These are phyloP conservation scores for Cryptosporidium sp. DNA, from an alignment of 169 alveolate genomes.

Conservation along the genomic window DNA sequence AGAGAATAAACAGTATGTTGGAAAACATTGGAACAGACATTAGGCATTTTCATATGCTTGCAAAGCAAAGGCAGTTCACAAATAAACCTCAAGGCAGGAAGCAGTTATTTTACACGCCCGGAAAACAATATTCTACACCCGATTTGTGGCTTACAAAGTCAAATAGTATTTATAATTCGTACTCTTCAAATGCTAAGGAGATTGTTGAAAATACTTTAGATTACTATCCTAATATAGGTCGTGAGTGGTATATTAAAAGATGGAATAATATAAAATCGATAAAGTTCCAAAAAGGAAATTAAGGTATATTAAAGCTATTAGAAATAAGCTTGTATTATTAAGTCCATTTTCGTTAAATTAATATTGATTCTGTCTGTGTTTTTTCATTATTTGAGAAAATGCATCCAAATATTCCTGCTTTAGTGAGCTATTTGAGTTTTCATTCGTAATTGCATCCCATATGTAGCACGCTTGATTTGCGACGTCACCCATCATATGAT, in stretches of 20 bases:
- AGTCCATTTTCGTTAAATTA: not conserved
- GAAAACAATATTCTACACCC: constrained; percentile 49
- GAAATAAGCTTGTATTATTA: not conserved
- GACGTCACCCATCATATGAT: constrained; percentile 24
- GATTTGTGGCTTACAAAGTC: constrained; percentile 71
- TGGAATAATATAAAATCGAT: constrained; percentile 58
- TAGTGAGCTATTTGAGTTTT: not conserved
- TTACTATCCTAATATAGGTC: constrained; percentile 55
- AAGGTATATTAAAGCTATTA: not conserved
- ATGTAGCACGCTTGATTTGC: constrained; percentile 62
- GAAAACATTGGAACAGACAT: constrained; percentile 51
- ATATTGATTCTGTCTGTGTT: not conserved
- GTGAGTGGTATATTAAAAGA: constrained; percentile 60
- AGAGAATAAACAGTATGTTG: constrained; percentile 34
- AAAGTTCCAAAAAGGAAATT: constrained; percentile 22
- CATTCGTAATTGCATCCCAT: constrained; percentile 66
- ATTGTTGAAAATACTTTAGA: constrained; percentile 52
- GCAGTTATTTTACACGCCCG: constrained; percentile 68
- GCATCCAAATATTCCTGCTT: constrained; percentile 36
- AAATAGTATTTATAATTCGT: constrained; percentile 45
- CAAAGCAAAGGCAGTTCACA: constrained; percentile 72
- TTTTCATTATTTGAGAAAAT: constrained; percentile 36
- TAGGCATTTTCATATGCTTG: constrained; percentile 59
- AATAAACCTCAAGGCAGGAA: constrained; percentile 72
- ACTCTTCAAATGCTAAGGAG: constrained; percentile 59